Percentiles rank a stretch among this genome's conserved stretches.
phyloP scores from a whole-genome alignment of 352 stramenopile genomes.

The Aphanomyces astaci region DNA sequence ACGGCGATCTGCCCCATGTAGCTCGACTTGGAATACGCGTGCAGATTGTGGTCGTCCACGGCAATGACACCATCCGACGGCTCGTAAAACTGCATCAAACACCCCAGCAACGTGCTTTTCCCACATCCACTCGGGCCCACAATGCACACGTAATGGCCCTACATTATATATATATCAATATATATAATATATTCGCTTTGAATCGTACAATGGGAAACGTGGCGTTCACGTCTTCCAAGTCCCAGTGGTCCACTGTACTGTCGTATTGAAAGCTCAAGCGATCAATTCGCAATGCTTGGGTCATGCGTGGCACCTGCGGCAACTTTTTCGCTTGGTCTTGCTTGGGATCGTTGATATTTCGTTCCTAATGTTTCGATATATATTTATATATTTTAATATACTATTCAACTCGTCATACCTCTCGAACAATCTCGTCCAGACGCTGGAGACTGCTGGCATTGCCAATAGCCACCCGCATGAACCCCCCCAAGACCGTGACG shows the following conservation, averaged over 20 bases:
- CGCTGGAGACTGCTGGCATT: conserved; percentile 81
- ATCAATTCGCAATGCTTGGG: conserved; percentile 66
- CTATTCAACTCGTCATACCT: background rate
- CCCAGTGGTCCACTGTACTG: conserved; percentile 13
- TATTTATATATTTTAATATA: background rate
- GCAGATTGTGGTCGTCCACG: conserved; percentile 73
- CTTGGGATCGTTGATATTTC: background rate
- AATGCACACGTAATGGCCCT: conserved; percentile 78
- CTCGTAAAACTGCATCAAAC: conserved; percentile 85
- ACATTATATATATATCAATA: conserved; percentile 8
- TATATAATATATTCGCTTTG: background rate
- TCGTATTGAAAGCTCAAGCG: conserved; percentile 42
- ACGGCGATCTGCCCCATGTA: conserved; percentile 83
- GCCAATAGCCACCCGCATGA: conserved; percentile 84
- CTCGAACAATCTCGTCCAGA: conserved; percentile 75
- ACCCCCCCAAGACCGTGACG: conserved; percentile 73
- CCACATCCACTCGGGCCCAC: conserved; percentile 76
- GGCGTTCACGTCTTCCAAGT: conserved; percentile 62
- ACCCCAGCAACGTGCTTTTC: conserved; percentile 82
- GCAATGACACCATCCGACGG: conserved; percentile 72
- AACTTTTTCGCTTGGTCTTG: conserved; percentile 55
- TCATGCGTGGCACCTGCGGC: conserved; percentile 71
- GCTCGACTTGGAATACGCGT: conserved; percentile 80
- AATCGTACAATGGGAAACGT: conserved; percentile 36
- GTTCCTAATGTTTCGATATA: no score